A percentile compares a stretch with the other conserved stretches of the same genome.
Conservation (phyloP, 1,139 yeast genomes). For the Kurtzmaniella quercitrusa region DNA sequence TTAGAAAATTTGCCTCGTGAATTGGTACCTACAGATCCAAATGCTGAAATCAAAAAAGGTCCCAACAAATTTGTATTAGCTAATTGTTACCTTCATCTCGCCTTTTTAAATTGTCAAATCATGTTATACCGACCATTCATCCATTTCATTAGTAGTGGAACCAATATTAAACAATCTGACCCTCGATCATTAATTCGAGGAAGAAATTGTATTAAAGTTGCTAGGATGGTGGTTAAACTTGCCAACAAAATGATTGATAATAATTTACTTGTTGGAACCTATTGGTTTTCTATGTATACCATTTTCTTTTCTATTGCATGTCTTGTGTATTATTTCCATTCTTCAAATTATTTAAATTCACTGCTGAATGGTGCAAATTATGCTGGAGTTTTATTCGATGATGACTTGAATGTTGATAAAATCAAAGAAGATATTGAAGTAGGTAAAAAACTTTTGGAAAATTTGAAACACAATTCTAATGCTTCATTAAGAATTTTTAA, state of each 20-base stretch:
- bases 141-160: conserved; percentile 66
- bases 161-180: conserved; percentile 42
- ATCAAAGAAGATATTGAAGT: conserved; percentile 74
- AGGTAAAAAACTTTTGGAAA: conserved; percentile 71
- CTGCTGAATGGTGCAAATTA: conserved; percentile 32
- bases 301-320: conserved; percentile 92
- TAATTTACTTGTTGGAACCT: conserved; percentile 76
- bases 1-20: conserved; percentile 67
- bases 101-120: conserved; percentile 80
- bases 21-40: conserved; percentile 68
- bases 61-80: conserved; percentile 68
- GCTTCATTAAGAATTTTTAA: conserved; percentile 80
- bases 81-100: conserved; percentile 68
- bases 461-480: conserved; percentile 67
- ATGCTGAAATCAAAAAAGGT: conserved; percentile 32
- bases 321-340: conserved; percentile 79
- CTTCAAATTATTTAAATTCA: conserved; percentile 39
- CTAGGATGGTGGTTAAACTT: conserved; percentile 76
- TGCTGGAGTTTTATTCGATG: conserved; percentile 49
- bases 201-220: conserved; percentile 78
- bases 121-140: conserved; percentile 88
- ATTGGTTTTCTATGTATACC: conserved; percentile 90
- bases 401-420: conserved; percentile 62
- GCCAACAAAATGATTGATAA: conserved; percentile 80
- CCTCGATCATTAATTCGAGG: conserved; percentile 61